A percentile compares a stretch with the other conserved stretches of the same genome.
phyloP scores from a whole-genome alignment of 495 filamentous ascomycete species.

The Neurospora sp. region DNA sequence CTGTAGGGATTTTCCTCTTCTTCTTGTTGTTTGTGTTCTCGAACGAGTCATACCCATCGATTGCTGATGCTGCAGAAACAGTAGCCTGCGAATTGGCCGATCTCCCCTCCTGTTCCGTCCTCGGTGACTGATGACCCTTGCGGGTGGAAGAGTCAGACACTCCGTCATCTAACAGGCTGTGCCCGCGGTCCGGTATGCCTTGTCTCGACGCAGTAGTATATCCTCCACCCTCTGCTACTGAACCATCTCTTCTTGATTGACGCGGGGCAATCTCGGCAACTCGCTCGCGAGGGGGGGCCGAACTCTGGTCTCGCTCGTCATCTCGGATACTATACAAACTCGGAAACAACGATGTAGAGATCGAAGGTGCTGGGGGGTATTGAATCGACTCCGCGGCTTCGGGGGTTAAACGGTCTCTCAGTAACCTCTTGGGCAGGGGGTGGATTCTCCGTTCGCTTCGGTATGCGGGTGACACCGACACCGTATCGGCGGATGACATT shows the following conservation, averaged over 20 bases:
- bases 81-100: conserved; percentile 35
- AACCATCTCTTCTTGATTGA: conserved; percentile 17
- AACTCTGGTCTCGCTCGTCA: conserved; percentile 19
- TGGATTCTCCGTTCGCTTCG: conserved; percentile 70
- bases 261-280: conserved; percentile 18
- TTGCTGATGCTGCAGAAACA: conserved; percentile 43
- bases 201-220: conserved; percentile 11
- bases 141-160: conserved; percentile 18
- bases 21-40: conserved; percentile 99
- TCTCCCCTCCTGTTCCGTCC: conserved; percentile 22
- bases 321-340: conserved; percentile 49
- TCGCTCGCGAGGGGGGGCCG: conserved; percentile 8
- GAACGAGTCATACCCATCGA: conserved; percentile 91
- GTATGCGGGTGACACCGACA: conserved; percentile 60
- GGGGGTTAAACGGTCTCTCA: conserved; percentile 74
- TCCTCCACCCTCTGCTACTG: conserved; percentile 29
- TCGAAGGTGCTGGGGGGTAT: conserved; percentile 63
- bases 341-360: conserved; percentile 61
- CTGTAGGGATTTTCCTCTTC: conserved; percentile 93
- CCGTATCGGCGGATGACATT: conserved; percentile 57
- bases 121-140: conserved; percentile 14
- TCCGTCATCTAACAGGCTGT: neutral
- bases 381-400: conserved; percentile 74
- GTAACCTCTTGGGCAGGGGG: conserved; percentile 76
- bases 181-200: conserved; percentile 12